Evolutionary conservation across 192 early-diverging fungal species (phyloP).

Genomic region (Coemansia sp.): DNA sequence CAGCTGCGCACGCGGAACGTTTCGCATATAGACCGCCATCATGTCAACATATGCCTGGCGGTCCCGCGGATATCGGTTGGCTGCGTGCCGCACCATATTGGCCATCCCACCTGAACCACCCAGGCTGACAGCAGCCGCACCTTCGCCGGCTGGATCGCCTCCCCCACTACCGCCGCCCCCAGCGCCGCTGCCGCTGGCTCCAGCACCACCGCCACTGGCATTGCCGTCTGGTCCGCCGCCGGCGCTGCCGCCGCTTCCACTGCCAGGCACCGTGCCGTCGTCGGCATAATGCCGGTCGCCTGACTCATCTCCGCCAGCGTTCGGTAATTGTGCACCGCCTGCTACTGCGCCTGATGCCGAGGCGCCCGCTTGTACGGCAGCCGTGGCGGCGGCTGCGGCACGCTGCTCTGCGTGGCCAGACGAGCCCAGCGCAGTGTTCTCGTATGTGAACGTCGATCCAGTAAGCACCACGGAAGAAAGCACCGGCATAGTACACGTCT

Average conservation of each 20-base stretch:
- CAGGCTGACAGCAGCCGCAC: no score
- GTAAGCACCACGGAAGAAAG: constrained; percentile 40
- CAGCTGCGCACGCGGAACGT: constrained; percentile 19
- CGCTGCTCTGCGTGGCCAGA: not conserved
- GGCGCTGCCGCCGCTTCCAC: no score
- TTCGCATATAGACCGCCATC: constrained; percentile 25
- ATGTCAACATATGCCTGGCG: constrained; percentile 44
- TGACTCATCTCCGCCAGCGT: constrained; percentile 3
- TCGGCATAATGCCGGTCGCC: constrained; percentile 13
- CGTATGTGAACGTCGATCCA: constrained; percentile 24
- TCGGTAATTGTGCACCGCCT: not conserved
- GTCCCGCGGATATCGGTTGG: constrained; percentile 18
- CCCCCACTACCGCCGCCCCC: not conserved
- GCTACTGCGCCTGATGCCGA: not conserved
- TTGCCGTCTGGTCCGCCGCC: not conserved
- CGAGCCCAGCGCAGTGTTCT: constrained; percentile 20
- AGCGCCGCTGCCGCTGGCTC: constrained; percentile 2
- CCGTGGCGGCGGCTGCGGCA: not conserved
- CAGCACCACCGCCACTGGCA: not conserved
- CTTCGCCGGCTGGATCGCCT: not conserved
- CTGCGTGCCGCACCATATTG: constrained; percentile 20
- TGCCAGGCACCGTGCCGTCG: not conserved
- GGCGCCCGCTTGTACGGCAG: not conserved
- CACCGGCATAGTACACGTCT: constrained; percentile 28
- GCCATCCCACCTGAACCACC: no score